Evolutionary conservation across 2,329 filamentous ascomycete species (phyloP).

Genomic region (Aspergillus terreus): DNA sequence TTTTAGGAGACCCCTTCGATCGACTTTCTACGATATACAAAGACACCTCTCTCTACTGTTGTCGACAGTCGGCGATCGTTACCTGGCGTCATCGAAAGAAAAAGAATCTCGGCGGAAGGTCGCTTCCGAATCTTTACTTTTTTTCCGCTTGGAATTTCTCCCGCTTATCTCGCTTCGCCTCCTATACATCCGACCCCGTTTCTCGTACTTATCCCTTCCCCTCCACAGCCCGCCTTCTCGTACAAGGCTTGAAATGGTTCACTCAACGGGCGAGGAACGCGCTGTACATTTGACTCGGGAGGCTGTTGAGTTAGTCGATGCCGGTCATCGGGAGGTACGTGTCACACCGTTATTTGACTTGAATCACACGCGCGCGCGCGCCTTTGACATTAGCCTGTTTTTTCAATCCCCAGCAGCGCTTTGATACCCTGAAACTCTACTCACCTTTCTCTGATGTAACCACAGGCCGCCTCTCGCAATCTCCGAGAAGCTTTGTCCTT

Average conservation of each 20-base stretch:
- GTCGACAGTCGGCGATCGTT: too few species aligned
- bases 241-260: slow-evolving; percentile 38
- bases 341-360: background rate
- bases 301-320: slow-evolving; percentile 45
- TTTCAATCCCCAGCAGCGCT: background rate
- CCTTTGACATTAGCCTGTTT: background rate
- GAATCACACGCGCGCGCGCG: background rate
- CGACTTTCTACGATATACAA: background rate
- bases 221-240: slow-evolving; percentile 10
- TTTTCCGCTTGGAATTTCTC: slow-evolving; percentile 5
- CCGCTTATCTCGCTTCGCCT: slow-evolving; percentile 2
- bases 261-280: slow-evolving; percentile 42
- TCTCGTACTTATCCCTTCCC: background rate
- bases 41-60: background rate
- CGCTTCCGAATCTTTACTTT: background rate
- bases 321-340: slow-evolving; percentile 45
- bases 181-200: background rate
- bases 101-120: background rate
- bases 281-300: slow-evolving; percentile 44
- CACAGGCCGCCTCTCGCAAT: slow-evolving; percentile 45
- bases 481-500: slow-evolving; percentile 48
- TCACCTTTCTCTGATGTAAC: slow-evolving; percentile 7
- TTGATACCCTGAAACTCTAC: background rate
- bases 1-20: background rate
- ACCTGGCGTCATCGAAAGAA: too few species aligned